These are phyloP conservation scores for Cucurbita moschata DNA, from an alignment of 306 rosid genomes.

Conservation along the genomic window DNA sequence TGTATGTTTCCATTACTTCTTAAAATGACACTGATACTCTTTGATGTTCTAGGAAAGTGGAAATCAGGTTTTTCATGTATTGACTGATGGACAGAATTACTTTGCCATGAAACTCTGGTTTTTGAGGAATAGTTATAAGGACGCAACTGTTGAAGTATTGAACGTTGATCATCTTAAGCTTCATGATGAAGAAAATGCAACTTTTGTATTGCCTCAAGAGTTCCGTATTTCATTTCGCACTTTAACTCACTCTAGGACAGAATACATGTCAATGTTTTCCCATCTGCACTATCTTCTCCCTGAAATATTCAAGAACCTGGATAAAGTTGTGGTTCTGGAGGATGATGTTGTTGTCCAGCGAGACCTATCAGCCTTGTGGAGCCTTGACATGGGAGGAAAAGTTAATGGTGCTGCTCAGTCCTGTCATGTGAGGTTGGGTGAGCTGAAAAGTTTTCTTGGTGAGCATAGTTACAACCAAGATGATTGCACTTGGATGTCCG, in stretches of 20 bases:
- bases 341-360: slow-evolving; percentile 81
- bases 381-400: slow-evolving; percentile 58
- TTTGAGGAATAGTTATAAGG: slow-evolving; percentile 45
- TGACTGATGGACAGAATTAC: slow-evolving; percentile 79
- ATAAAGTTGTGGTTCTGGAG: slow-evolving; percentile 72
- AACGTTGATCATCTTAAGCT: slow-evolving; percentile 52
- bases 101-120: slow-evolving; percentile 92
- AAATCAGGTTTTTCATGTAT: slow-evolving; percentile 79
- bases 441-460: slow-evolving; percentile 51
- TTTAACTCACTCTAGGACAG: slow-evolving; percentile 47
- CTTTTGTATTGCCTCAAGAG: slow-evolving; percentile 57
- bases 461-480: slow-evolving; percentile 25
- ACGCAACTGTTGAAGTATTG: slow-evolving; percentile 62
- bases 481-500: slow-evolving; percentile 90
- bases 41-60: slow-evolving; percentile 51
- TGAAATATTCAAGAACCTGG: slow-evolving; percentile 55
- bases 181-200: slow-evolving; percentile 13
- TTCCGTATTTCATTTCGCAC: slow-evolving; percentile 49
- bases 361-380: slow-evolving; percentile 84
- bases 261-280: slow-evolving; percentile 83
- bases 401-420: slow-evolving; percentile 74
- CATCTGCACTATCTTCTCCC: slow-evolving; percentile 82
- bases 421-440: slow-evolving; percentile 62
- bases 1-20: slow-evolving; percentile 3
- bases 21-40: slow-evolving; percentile 17